Percentiles rank a stretch among this genome's conserved stretches.
Evolutionary conservation across 306 rosid species (phyloP).

Genomic region (Glycine soja): DNA sequence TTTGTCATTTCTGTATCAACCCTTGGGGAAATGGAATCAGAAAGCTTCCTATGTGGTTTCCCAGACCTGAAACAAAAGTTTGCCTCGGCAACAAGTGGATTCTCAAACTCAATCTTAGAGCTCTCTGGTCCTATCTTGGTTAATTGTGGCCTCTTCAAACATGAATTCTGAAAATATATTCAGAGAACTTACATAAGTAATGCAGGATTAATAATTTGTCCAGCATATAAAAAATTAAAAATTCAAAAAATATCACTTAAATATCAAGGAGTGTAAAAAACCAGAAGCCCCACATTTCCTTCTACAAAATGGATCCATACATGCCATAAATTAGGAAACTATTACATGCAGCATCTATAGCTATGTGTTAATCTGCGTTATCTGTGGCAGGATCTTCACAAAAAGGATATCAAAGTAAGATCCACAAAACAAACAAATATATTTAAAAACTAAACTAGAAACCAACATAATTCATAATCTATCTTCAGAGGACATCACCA

Average conservation of each 20-base stretch:
- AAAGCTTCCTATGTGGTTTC: constrained; percentile 45
- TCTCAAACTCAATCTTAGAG: constrained; percentile 46
- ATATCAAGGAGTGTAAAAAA: constrained; percentile 29
- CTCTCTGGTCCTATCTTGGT: constrained; percentile 46
- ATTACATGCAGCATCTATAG: background rate
- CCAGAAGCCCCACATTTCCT: background rate
- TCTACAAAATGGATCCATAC: background rate
- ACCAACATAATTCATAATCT: too few species aligned
- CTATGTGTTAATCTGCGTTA: background rate
- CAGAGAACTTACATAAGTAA: constrained; percentile 29
- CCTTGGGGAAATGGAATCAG: constrained; percentile 49
- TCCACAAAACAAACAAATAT: too few species aligned
- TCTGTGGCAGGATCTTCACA: too few species aligned
- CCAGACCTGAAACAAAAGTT: too few species aligned
- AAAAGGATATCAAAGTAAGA: too few species aligned
- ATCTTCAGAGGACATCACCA: too few species aligned
- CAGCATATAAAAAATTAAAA: constrained; percentile 1
- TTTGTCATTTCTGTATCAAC: constrained; percentile 52
- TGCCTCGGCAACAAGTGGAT: too few species aligned
- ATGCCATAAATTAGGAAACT: constrained; percentile 1
- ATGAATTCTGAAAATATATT: constrained; percentile 54
- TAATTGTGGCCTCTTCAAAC: constrained; percentile 46
- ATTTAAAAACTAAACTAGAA: too few species aligned
- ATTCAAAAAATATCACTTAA: constrained; percentile 22
- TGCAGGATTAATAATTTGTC: constrained; percentile 29